phyloP scores from a whole-genome alignment of 2,329 filamentous ascomycete species.

The Aspergillus proliferans region DNA sequence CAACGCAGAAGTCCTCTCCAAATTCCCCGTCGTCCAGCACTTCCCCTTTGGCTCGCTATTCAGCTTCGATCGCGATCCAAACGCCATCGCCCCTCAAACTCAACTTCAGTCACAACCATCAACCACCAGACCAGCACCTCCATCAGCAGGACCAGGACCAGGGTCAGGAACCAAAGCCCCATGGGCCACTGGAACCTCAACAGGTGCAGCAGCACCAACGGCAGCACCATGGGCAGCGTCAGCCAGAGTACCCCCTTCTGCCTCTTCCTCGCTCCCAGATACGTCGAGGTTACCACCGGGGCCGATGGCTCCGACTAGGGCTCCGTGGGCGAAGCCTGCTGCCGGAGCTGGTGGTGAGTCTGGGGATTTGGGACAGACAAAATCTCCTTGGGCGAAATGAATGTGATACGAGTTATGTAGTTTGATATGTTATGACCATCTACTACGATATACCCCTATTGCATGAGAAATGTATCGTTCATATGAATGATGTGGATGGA shows the following conservation, averaged over 20 bases:
- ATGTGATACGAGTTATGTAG: background rate
- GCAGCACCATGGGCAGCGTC: constrained; percentile 26
- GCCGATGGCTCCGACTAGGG: constrained; percentile 27
- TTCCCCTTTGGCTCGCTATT: constrained; percentile 80
- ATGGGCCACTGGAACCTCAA: constrained; percentile 21
- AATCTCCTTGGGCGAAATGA: constrained; percentile 33
- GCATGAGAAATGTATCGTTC: background rate
- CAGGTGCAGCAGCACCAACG: constrained; percentile 6
- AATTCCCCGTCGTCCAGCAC: constrained; percentile 98
- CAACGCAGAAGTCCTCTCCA: constrained; percentile 89
- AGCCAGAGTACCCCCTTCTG: background rate
- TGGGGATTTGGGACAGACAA: constrained; percentile 21
- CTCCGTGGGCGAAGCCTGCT: constrained; percentile 25
- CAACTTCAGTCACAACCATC: constrained; percentile 42
- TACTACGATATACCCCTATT: constrained; percentile 1
- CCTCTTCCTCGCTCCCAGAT: constrained; percentile 15
- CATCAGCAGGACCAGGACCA: constrained; percentile 6
- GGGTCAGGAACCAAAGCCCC: constrained; percentile 28
- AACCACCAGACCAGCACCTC: background rate
- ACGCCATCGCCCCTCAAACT: constrained; percentile 44
- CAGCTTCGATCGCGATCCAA: constrained; percentile 64
- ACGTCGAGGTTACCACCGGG: constrained; percentile 24
- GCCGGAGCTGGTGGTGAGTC: constrained; percentile 9
- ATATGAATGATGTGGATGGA: background rate
- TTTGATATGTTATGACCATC: background rate